Evolutionary conservation across 2,329 filamentous ascomycete species (phyloP), one percentile per base, ranked within the genome.

Genomic region (Paraphaeosphaeria sporulosa): DNA sequence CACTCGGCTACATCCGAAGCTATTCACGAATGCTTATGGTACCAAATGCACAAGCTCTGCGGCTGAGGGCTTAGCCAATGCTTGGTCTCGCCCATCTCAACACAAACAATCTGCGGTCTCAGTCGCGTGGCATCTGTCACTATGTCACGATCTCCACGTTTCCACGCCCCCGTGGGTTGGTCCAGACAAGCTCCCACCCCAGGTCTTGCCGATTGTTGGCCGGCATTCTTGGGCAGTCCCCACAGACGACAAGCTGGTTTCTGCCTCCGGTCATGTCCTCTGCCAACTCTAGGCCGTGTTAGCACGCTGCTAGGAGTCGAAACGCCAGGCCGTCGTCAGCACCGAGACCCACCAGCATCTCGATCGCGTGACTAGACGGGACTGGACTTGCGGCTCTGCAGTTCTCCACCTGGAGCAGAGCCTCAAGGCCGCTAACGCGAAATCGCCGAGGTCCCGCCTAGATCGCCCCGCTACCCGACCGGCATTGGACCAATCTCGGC

Each of bases 341-440:
- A 27, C 42, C 42, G 30, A 55, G 51, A 43, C 38, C 42, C 30
- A 55, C 19, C 40, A 25, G 19, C 43, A 3, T 42, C 27, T 10
- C 25, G 27, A 21, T 27, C 53, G 53, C 53, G 53, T 55, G 53
- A 55, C 53, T 10, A n/a, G 3, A 27, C 42, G 50, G 44, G 38
- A 54, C 25, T 34, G 23, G 12, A 15, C 17, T 44, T 54, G 51
- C 51, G 51, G 51, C 51, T 54, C 51, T 54, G 21, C 21, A 19
- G 32, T 19, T 47, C 53, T 34, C 53, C 53, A 55, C 53, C 19
- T 13, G 6, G 42, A 55, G 53, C 53, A 48, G 53, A 55, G 53
- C 53, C 52, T 55, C 52, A 55, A 42, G 12, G 36, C 21, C 51
- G 25, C 48, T 51, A 51, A 25, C 10, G 30, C 48, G 21, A 9